These are phyloP conservation scores for Cucumis cinereus DNA, from an alignment of 306 rosid species.

Conservation along the genomic window DNA sequence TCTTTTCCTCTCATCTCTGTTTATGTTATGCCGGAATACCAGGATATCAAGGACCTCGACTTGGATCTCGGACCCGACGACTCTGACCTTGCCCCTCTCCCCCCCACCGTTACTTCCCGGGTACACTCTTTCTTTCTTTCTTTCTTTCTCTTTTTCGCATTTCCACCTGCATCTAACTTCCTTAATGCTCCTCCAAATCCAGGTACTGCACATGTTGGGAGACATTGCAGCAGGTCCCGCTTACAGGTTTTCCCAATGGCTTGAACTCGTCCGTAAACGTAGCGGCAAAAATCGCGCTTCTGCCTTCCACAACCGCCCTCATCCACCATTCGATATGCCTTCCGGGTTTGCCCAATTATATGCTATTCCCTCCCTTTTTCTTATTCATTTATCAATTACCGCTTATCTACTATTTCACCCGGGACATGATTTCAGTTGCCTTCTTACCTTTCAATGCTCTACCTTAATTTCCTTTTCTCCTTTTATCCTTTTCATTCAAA, in stretches of 20 bases:
- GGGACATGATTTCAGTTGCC: neutral
- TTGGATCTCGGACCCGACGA: constrained; percentile 34
- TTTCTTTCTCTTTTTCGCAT: neutral
- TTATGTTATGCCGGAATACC: constrained; percentile 7
- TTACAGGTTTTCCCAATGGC: constrained; percentile 76
- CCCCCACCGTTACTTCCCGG: constrained; percentile 69
- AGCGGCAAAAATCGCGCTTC: constrained; percentile 44
- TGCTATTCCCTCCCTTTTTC: neutral
- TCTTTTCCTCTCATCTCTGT: neutral
- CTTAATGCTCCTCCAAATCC: constrained; percentile 7
- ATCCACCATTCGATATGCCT: constrained; percentile 24
- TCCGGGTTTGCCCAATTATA: constrained; percentile 29
- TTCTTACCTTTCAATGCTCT: neutral
- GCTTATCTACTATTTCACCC: neutral
- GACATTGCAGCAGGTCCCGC: constrained; percentile 77
- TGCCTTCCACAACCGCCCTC: constrained; percentile 44
- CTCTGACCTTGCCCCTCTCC: constrained; percentile 47
- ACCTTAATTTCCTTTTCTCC: neutral
- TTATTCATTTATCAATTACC: neutral
- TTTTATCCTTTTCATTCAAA: neutral
- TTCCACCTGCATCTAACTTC: neutral
- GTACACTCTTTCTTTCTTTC: constrained; percentile 13
- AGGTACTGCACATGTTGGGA: constrained; percentile 84
- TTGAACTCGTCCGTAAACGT: constrained; percentile 84
- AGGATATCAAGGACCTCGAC: constrained; percentile 36